Base-by-base conservation (phyloP, 441 rosid species). In the Populus hybrid region DNA sequence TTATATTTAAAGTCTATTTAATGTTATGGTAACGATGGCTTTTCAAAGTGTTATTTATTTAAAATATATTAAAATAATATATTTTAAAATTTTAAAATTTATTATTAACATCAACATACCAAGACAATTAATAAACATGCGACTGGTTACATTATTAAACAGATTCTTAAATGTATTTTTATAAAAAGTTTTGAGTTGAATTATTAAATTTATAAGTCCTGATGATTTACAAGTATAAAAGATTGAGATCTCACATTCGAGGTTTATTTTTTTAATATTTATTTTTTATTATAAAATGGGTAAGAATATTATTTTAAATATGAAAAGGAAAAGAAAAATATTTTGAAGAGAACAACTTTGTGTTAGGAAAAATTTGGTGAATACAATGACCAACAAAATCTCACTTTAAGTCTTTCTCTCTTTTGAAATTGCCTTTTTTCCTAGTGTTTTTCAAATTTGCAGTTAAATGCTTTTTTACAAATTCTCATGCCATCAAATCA, bases 391-490 rank as follows among this genome's bases (percentile, higher is more conserved):
- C 73, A 68, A 73, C 70, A 72, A 74, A 77, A 78, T 72, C 69
- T 32, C 32, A 19, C 76, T 72, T 76, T 59, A 76, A 21, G 83
- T 72, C 75, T 67, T 75, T 76, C 78, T 16, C 70, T 72, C 77
- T 69, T 80, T 65, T 69, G 76, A 80, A 63, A 61, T 75, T 24
- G 64, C 50, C 72, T 74, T 84, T 73, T 75, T 21, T 35, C 4
- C 6, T n/a, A 19, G 19, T 23, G 75, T 71, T 46, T 68, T 66
- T 70, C 30, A 36, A 78, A 74, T 42, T 19, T 61, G 19, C 72
- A 68, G 70, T 83, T 74, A 84, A 75, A 76, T 84, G 40, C 75
- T 78, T 83, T 82, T 46, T 36, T 30, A 50, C 67, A 67, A 79
- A 40, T 75, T 79, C 46, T 30, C 46, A 82, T 78, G 76, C 75